Conservation (phyloP, 305 asterid genomes). For the Fraxinus paxiana region DNA sequence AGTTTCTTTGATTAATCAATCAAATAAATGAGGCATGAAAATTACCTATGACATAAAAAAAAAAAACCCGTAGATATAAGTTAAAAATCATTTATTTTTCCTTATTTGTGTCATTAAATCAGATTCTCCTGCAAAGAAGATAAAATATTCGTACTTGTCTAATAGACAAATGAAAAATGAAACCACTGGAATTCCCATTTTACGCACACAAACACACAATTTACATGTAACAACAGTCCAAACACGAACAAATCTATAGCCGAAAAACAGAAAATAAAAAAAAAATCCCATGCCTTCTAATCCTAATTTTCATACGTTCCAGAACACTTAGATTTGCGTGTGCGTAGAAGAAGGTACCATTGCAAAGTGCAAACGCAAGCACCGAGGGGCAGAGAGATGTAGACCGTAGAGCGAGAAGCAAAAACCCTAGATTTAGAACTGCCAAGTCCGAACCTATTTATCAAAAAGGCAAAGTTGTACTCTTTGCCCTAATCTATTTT, state of each 20-base stretch:
- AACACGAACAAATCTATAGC: neutral
- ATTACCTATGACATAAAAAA: neutral
- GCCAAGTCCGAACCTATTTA: neutral
- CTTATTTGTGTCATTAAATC: neutral
- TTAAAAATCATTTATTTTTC: neutral
- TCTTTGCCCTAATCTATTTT: neutral
- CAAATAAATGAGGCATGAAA: neutral
- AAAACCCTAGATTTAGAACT: slow-evolving; percentile 34
- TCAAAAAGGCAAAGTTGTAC: neutral
- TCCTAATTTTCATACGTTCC: neutral
- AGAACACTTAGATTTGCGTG: neutral
- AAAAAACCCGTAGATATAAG: neutral
- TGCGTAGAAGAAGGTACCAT: slow-evolving; percentile 27
- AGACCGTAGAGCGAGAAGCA: neutral
- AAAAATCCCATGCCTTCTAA: neutral
- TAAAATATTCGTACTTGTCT: neutral
- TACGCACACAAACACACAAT: neutral
- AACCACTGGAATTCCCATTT: neutral
- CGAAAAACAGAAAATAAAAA: neutral
- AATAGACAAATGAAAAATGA: neutral
- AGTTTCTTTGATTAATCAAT: neutral
- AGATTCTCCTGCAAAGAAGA: neutral
- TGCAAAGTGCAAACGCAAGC: slow-evolving; percentile 26
- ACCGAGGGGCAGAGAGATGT: neutral
- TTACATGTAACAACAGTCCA: neutral